Percentiles rank a stretch among this genome's conserved stretches.
Evolutionary conservation across 768 basidiomycete species (phyloP).

Genomic region (Lactarius indigo): DNA sequence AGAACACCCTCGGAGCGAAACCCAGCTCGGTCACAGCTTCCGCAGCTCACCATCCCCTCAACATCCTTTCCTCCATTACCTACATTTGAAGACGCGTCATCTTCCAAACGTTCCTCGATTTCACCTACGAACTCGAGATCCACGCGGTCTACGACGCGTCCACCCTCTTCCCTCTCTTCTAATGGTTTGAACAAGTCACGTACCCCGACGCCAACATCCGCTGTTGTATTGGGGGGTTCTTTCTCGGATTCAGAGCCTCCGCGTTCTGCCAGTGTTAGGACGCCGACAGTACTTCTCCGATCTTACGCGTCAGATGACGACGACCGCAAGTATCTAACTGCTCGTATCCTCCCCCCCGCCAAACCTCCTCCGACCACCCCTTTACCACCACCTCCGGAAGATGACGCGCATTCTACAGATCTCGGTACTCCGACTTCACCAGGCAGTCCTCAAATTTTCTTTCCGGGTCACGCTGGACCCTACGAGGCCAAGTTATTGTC

Average conservation of each 20-base stretch:
- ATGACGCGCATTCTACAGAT: not conserved
- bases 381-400: slow-evolving; percentile 19
- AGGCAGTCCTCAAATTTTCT: slow-evolving; percentile 3
- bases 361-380: slow-evolving; percentile 23
- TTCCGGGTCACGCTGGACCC: slow-evolving; percentile 10
- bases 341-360: slow-evolving; percentile 19
- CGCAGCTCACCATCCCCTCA: slow-evolving; percentile 12
- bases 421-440: slow-evolving; percentile 7
- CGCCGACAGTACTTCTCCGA: slow-evolving; percentile 10
- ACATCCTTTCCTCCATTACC: slow-evolving; percentile 11
- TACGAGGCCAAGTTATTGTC: slow-evolving; percentile 12
- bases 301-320: slow-evolving; percentile 23
- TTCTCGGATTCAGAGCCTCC: slow-evolving; percentile 23
- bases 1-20: not conserved
- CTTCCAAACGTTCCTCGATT: slow-evolving; percentile 16
- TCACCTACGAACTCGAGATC: slow-evolving; percentile 17
- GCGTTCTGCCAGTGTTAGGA: slow-evolving; percentile 1
- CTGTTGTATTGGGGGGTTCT: slow-evolving; percentile 12
- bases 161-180: slow-evolving; percentile 6
- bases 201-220: slow-evolving; percentile 20
- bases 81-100: slow-evolving; percentile 15
- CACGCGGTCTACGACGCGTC: slow-evolving; percentile 13
- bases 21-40: not conserved
- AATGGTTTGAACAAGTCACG: slow-evolving; percentile 13
- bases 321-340: slow-evolving; percentile 15